phyloP scores from a whole-genome alignment of 169 alveolate genomes.

The Plasmodium gonderi region DNA sequence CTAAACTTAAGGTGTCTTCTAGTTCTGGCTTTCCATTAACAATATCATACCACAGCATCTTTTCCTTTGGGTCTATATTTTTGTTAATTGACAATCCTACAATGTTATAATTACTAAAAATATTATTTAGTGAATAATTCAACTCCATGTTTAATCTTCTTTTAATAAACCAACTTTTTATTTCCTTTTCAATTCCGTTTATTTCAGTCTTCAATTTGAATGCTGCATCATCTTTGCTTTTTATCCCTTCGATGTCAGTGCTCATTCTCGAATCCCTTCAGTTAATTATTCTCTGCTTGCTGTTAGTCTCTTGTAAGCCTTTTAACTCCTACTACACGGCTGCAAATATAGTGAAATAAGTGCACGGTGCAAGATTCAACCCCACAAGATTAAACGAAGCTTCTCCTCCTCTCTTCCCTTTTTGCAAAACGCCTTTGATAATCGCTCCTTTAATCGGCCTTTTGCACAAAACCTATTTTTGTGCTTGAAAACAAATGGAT shows the following conservation, averaged over 20 bases:
- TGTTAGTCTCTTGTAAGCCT: no score
- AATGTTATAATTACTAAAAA: constrained; percentile 81
- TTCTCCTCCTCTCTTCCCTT: no score
- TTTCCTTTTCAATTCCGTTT: constrained; percentile 78
- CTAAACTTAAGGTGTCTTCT: constrained; percentile 84
- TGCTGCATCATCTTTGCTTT: neutral
- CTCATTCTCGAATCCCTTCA: constrained; percentile 24
- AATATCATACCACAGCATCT: constrained; percentile 84
- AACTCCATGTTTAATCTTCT: constrained; percentile 85
- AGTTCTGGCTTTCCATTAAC: constrained; percentile 87
- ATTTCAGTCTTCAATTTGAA: constrained; percentile 77
- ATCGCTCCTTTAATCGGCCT: no score
- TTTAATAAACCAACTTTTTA: constrained; percentile 85
- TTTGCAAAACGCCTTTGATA: no score
- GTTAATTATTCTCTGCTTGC: no score
- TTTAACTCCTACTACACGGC: no score
- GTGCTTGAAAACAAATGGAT: no score
- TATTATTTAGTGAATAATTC: constrained; percentile 74
- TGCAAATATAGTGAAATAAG: no score
- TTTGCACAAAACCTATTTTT: no score
- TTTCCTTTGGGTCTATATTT: constrained; percentile 76
- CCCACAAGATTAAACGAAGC: no score
- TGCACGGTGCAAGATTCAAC: no score
- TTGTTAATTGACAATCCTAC: constrained; percentile 82
- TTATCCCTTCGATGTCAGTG: neutral